phyloP scores from a whole-genome alignment of 2,329 filamentous ascomycete species.

The Alternaria tenuissima region DNA sequence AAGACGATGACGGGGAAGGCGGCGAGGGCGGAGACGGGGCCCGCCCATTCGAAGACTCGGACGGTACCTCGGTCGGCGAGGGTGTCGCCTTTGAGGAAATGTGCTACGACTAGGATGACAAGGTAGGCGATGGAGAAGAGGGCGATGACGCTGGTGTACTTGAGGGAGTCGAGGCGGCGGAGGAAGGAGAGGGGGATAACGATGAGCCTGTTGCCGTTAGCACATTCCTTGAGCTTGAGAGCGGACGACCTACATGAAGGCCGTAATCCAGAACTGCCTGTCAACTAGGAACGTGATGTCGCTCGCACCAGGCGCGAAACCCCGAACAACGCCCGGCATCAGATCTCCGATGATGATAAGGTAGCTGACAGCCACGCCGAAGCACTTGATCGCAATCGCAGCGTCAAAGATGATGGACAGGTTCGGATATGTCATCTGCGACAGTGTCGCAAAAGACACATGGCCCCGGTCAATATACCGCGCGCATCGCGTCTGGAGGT shows the following conservation, averaged over 20 bases:
- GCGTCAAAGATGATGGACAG: constrained; percentile 94
- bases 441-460: constrained; percentile 94
- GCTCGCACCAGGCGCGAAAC: constrained; percentile 73
- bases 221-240: not conserved
- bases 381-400: constrained; percentile 97
- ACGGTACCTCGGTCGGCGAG: constrained; percentile 77
- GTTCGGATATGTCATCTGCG: constrained; percentile 95
- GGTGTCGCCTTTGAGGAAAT: constrained; percentile 82
- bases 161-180: constrained; percentile 89
- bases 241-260: constrained; percentile 75
- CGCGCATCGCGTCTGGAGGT: constrained; percentile 91
- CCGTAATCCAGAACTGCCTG: constrained; percentile 96
- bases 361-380: constrained; percentile 96
- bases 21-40: constrained; percentile 79
- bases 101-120: constrained; percentile 90
- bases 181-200: constrained; percentile 96
- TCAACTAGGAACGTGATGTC: constrained; percentile 80
- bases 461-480: constrained; percentile 89
- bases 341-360: constrained; percentile 98
- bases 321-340: constrained; percentile 92
- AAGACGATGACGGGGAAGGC: constrained; percentile 96
- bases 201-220: constrained; percentile 68
- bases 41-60: constrained; percentile 78
- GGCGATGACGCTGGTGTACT: constrained; percentile 94
- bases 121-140: constrained; percentile 93